These are phyloP conservation scores for Ogataea angusta DNA, from an alignment of 805 yeast genomes.

Conservation along the genomic window DNA sequence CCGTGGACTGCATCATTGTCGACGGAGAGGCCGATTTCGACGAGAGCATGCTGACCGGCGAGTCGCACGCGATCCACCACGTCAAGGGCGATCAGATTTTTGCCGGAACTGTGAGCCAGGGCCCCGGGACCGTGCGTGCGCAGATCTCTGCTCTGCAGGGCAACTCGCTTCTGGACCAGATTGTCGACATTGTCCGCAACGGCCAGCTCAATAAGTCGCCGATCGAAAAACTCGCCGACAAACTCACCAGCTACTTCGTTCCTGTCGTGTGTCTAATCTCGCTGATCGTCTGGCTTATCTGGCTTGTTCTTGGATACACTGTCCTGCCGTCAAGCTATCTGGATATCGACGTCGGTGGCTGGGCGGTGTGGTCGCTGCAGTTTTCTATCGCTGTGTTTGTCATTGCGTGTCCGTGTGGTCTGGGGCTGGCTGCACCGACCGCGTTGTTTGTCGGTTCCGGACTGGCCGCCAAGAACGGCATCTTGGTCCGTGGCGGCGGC, in stretches of 20 bases:
- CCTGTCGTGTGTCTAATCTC: slow-evolving; percentile 65
- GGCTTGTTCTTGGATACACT: slow-evolving; percentile 61
- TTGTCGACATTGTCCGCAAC: slow-evolving; percentile 64
- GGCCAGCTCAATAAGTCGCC: slow-evolving; percentile 75
- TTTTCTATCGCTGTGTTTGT: slow-evolving; percentile 79
- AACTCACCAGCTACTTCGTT: slow-evolving; percentile 67
- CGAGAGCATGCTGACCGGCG: slow-evolving; percentile 63
- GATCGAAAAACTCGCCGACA: slow-evolving; percentile 67
- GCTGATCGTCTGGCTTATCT: slow-evolving; percentile 60
- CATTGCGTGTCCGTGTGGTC: slow-evolving; percentile 83
- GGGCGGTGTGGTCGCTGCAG: slow-evolving; percentile 75
- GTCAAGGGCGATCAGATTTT: slow-evolving; percentile 61
- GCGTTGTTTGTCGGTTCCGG: slow-evolving; percentile 80
- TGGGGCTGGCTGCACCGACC: slow-evolving; percentile 83
- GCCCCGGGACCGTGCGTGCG: slow-evolving; percentile 51
- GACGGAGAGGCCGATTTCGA: slow-evolving; percentile 51
- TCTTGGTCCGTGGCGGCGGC: slow-evolving; percentile 78
- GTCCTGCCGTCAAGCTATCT: slow-evolving; percentile 51
- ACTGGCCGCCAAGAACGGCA: slow-evolving; percentile 72
- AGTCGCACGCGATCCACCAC: slow-evolving; percentile 57
- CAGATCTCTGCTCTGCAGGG: slow-evolving; percentile 57
- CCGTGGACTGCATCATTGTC: slow-evolving; percentile 51
- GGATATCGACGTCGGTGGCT: slow-evolving; percentile 67
- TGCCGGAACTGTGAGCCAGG: slow-evolving; percentile 69
- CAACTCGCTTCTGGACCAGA: slow-evolving; percentile 65